Base-by-base conservation (phyloP, 1,284 basidiomycete genomes). In the Amylostereum areolatum region DNA sequence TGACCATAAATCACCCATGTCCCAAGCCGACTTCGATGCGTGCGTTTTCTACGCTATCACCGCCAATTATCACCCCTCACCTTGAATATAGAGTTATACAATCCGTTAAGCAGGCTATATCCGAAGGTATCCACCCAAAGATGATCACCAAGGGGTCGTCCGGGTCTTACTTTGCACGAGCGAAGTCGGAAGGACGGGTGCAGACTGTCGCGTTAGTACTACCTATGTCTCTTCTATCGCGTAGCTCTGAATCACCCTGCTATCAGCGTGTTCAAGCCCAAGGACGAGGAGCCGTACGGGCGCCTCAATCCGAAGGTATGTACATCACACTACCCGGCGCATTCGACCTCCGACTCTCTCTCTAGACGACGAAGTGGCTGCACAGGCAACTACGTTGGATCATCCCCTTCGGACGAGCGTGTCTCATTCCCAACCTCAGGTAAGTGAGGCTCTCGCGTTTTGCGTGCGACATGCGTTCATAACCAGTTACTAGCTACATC, bases 251-350 rank as follows among this genome's bases (percentile, higher is more conserved):
- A 36, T 49, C 57, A 34, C 47, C 36, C 49, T 34, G 4, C 4
- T 12, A 43, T 10, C 53, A 91, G 87, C 18, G 86, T 93, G 4
- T 93, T 93, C 67, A 92, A 94, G 62, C 91, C 91, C 2, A 92
- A 92, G 62, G 91, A 93, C 59, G 91, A 93, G 64, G 90, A 92
- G 57, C 89, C 89, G 3, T 91, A 91, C 59, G 88, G 88, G 30
- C 74, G 82, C 33, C 70, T 92, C 24, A 93, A 93, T 62, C 90
- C 90, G 3, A 90, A 91, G 75, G 85, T 80, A 46, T 40, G 57
- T 35, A 1, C 27, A 32, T 24, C 29, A 34, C 11, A 31, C 39
- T 46, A 7, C 40, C 33, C 29, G 46, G 50, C 40, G 29, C 36
- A 28, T 11, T 11, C 49, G 27, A 48, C 52, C 11, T 44, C 8